These are phyloP conservation scores for Isatis tinctoria DNA, from an alignment of 345 rosid species.

Conservation along the genomic window DNA sequence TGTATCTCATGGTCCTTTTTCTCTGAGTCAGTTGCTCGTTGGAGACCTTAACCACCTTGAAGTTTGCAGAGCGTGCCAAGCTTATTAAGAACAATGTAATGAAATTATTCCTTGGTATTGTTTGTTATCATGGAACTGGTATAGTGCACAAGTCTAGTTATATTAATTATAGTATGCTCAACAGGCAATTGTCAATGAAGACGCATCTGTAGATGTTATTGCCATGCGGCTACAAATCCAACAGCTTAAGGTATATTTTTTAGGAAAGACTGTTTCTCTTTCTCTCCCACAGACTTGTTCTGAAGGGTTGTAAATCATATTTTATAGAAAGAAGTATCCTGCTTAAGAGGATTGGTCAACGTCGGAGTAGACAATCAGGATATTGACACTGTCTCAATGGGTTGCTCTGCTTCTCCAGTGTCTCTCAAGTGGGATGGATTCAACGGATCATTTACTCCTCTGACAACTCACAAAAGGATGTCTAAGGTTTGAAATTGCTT, in stretches of 20 bases:
- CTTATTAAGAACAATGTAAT: conserved; percentile 92
- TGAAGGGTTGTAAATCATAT: conserved; percentile 2
- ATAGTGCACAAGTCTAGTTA: neutral
- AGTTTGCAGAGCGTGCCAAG: conserved; percentile 99
- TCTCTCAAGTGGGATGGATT: conserved; percentile 69
- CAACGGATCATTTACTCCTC: conserved; percentile 69
- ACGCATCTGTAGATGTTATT: conserved; percentile 93
- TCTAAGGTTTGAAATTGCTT: conserved; percentile 42
- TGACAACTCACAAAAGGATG: conserved; percentile 52
- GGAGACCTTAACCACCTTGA: conserved; percentile 95
- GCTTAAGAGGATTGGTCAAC: conserved; percentile 48
- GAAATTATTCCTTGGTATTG: neutral
- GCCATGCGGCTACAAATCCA: conserved; percentile 94
- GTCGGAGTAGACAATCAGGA: conserved; percentile 54
- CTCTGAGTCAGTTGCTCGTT: conserved; percentile 64
- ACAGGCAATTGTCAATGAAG: conserved; percentile 95
- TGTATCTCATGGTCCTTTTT: conserved; percentile 19
- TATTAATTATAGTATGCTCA: conserved; percentile 1
- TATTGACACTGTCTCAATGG: conserved; percentile 39
- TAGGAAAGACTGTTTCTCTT: neutral
- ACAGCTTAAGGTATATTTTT: conserved; percentile 71
- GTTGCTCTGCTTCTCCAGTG: conserved; percentile 69
- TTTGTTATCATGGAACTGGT: neutral
- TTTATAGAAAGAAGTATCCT: conserved; percentile 81
- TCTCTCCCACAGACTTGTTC: neutral